phyloP scores from a whole-genome alignment of 139 green algal species.

The Asterochloris sp. region DNA sequence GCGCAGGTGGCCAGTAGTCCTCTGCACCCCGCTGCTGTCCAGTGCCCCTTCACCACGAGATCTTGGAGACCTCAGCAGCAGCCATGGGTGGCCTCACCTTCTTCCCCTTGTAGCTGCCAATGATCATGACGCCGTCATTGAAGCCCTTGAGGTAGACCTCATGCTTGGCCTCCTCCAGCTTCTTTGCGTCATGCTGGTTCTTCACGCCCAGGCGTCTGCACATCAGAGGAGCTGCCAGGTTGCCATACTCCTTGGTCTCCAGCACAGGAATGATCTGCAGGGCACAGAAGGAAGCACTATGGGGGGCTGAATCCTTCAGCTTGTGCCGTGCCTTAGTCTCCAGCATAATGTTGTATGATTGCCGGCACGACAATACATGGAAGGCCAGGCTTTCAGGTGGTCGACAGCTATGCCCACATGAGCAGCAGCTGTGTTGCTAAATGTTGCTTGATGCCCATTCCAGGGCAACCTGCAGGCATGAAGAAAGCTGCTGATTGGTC shows the following conservation, averaged over 20 bases:
- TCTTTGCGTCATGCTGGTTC: constrained; percentile 90
- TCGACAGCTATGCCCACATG: no score
- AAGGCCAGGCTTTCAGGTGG: no score
- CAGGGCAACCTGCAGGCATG: no score
- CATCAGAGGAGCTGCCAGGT: constrained; percentile 72
- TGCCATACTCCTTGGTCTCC: constrained; percentile 92
- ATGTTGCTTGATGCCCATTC: no score
- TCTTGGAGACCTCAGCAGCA: no score
- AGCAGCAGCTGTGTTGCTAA: no score
- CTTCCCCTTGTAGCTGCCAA: constrained; percentile 79
- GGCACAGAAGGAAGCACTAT: neutral
- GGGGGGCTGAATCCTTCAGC: neutral
- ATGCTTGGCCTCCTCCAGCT: constrained; percentile 95
- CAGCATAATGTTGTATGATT: neutral
- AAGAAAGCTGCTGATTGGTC: neutral
- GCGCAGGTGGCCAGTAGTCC: no score
- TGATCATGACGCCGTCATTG: constrained; percentile 90
- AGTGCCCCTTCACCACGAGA: no score
- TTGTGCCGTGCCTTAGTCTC: neutral
- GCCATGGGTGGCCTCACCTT: constrained; percentile 47
- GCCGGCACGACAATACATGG: no score
- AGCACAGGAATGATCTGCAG: constrained; percentile 90
- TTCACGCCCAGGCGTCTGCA: constrained; percentile 93
- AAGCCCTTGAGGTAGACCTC: constrained; percentile 98
- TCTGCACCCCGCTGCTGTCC: no score